Percentiles rank a stretch among this genome's conserved stretches.
Evolutionary conservation across 176 grass and related monocot species (phyloP).

Genomic region (Triticum aestivum): DNA sequence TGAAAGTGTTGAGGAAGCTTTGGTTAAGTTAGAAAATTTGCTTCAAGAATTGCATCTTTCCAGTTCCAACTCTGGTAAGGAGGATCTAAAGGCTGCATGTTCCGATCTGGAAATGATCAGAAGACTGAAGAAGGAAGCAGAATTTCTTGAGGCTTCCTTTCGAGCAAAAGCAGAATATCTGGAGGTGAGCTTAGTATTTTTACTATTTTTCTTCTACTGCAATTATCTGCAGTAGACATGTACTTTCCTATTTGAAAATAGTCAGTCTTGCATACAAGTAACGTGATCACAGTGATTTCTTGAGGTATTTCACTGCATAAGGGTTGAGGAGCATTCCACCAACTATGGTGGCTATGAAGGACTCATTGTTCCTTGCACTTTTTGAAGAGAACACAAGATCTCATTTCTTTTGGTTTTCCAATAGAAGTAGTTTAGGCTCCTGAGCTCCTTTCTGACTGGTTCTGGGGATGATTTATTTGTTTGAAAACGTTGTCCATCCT

Average conservation of each 20-base stretch:
- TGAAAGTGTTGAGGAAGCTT: constrained; percentile 94
- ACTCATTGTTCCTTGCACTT: neutral
- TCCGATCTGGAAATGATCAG: constrained; percentile 96
- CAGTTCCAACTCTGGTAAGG: constrained; percentile 80
- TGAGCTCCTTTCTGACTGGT: neutral
- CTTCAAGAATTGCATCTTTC: constrained; percentile 93
- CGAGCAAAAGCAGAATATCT: constrained; percentile 77
- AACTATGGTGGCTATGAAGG: neutral
- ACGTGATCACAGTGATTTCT: neutral
- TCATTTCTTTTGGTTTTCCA: neutral
- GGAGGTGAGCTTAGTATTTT: constrained; percentile 52
- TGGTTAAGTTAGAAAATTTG: constrained; percentile 91
- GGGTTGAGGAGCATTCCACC: constrained; percentile 10
- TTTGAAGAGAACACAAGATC: neutral
- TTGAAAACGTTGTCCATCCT: constrained; percentile 3
- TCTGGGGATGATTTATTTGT: neutral
- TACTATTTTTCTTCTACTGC: neutral
- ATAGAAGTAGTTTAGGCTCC: neutral
- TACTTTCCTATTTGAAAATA: constrained; percentile 18
- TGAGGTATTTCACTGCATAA: neutral
- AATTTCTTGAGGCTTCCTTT: constrained; percentile 97
- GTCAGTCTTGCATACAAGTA: neutral
- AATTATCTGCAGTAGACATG: constrained; percentile 3
- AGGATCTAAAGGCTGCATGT: constrained; percentile 87
- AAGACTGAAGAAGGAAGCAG: constrained; percentile 97